Evolutionary conservation across 306 rosid species (phyloP), one percentile per base, ranked within the genome.

Genomic region (Vigna trinervia): DNA sequence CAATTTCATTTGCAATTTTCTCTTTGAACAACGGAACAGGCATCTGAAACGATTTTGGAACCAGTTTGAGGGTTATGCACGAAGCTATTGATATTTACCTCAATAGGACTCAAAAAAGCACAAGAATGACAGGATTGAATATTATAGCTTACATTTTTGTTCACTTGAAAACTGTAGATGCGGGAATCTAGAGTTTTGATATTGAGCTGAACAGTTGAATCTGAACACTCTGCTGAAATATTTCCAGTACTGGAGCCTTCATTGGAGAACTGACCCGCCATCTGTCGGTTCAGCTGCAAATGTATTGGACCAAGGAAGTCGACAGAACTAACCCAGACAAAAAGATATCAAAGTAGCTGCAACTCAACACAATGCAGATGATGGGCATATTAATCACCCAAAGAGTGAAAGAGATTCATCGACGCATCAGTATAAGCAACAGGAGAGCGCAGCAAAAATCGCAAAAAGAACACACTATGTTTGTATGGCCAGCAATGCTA

Each of bases 131-230:
- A 53, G 51, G 34, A 75, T 67, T 13, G 34, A 63, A 63, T 57
- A 71, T 28, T 36, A 53, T 8, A 34, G 46, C 89, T 88, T 73
- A 95, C 98, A 79, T 88, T 90, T 82, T 85, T 96, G 50, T 89
- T 84, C 81, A 92, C 96, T 85, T 88, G 89, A 81, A 96, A 92
- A 81, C 79, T 87, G 82, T 79, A 90, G 77, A 87, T 83, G 73
- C 83, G 86, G 61, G 99, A 96, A 69, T 96, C 96, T 30, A 96
- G 82, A 71, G 99, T 96, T 90, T 96, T 96, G 78, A 96, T 85
- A 74, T 92, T 96, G 78, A 96, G 93, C 80, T 91, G 83, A 81
- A 96, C 86, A 76, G 79, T 84, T 46, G 93, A 89, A 86, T 89
- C 92, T 32, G 90, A 88, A 74, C 80, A 46, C 64, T 88, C 89